Evolutionary conservation across 768 basidiomycete genomes (phyloP).

Genomic region (Omphalotus guepiniiformis): DNA sequence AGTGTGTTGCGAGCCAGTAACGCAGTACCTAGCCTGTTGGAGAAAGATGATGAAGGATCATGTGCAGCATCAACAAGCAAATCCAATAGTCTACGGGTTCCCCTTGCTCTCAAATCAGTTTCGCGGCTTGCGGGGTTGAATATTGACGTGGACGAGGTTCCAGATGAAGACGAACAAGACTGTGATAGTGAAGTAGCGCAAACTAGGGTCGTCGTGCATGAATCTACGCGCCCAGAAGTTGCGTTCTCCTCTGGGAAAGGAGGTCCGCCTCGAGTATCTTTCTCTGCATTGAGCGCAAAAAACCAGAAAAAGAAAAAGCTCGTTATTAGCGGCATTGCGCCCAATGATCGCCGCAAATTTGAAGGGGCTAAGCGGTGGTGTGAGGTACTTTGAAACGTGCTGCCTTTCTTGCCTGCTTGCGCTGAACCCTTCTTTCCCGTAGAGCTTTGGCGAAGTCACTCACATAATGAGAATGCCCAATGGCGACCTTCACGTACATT

Average conservation of each 20-base stretch:
- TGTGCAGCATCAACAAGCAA: background rate
- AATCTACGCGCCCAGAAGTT: conserved; percentile 25
- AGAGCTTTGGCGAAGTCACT: conserved; percentile 76
- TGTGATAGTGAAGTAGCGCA: conserved; percentile 12
- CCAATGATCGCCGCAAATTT: conserved; percentile 56
- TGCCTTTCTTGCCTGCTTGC: conserved; percentile 5
- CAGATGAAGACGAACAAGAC: conserved; percentile 26
- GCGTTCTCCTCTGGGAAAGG: conserved; percentile 26
- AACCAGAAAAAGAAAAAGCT: conserved; percentile 60
- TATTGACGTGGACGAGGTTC: conserved; percentile 13
- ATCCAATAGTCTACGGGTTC: conserved; percentile 17
- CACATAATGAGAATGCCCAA: conserved; percentile 72
- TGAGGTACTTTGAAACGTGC: conserved; percentile 43
- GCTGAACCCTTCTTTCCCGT: conserved; percentile 1
- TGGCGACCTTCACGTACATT: conserved; percentile 75
- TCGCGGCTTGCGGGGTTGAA: conserved; percentile 20
- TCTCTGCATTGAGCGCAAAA: conserved; percentile 37
- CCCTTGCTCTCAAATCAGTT: conserved; percentile 28
- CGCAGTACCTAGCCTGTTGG: conserved; percentile 22
- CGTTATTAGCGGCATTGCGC: conserved; percentile 64
- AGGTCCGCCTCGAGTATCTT: conserved; percentile 29
- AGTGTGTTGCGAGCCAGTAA: conserved; percentile 28
- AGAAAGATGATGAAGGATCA: background rate
- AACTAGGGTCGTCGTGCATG: background rate
- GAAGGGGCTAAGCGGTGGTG: conserved; percentile 74